Base-by-base conservation (phyloP, 225 moss, liverwort and hornwort genomes). In the Climacium dendroides region DNA sequence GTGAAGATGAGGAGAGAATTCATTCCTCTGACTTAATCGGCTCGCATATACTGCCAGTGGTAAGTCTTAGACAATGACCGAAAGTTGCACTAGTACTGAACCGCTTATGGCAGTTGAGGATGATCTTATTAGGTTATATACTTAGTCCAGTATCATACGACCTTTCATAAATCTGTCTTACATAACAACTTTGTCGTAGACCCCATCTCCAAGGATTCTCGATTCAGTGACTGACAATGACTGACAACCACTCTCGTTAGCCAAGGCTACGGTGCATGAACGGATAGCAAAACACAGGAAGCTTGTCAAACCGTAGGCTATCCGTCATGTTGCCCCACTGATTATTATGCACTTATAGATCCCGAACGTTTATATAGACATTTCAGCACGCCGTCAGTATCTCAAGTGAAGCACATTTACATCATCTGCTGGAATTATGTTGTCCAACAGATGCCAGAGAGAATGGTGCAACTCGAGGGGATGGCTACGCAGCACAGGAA, bases 401-500 rank as follows among this genome's bases (percentile, higher is more conserved):
- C 35, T 82, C 22, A 55, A 78, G 16, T 85, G 85, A 81, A 52
- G 60, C 63, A 65, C 41, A 58, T 88, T 78, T 86, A 73, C 39
- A 83, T 85, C 59, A 81, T 55, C 82, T 89, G 65, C 66, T 82
- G 57, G 70, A 91, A 79, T 48, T 26, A 8, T 87, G 71, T 61
- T 90, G 86, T 81, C 83, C 30, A 58, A 18, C 84, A 93, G 91
- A 82, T 90, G 74, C 85, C 78, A 28, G 88, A 91, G 74, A 93
- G 89, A 74, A 79, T 79, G 87, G 84, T 86, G 76, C 87, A 76
- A 41, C 89, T 92, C 41, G 90, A 92, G 89, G 91, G 84, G 71
- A 87, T 92, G 80, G 81, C 83, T 47, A 78, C 77, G 74, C 90
- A 86, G 84, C 91, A 93, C 73, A 90, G 84, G 86, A 89, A 84